Conservation (phyloP, 441 rosid genomes). For the Lepidium campestre region DNA sequence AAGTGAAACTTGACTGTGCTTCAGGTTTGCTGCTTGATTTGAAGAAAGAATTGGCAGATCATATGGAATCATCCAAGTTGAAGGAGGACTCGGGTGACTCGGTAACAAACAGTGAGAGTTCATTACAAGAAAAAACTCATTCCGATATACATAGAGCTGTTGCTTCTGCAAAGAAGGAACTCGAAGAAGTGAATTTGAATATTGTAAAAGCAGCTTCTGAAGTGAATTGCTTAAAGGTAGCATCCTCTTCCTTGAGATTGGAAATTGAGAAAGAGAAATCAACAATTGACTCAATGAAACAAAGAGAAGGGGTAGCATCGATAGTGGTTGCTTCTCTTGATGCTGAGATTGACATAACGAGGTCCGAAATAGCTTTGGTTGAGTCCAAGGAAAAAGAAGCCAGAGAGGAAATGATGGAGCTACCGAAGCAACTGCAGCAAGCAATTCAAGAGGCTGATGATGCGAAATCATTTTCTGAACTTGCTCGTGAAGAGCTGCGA, state of each 20-base stretch:
- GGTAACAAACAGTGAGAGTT: conserved; percentile 17
- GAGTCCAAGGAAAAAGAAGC: conserved; percentile 73
- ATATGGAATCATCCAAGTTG: conserved; percentile 56
- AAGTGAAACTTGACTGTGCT: conserved; percentile 61
- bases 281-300: conserved; percentile 46
- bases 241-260: conserved; percentile 50
- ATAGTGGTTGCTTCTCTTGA: conserved; percentile 70
- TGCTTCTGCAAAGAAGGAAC: conserved; percentile 83
- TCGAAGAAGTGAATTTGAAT: conserved; percentile 68
- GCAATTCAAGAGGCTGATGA: conserved; percentile 76
- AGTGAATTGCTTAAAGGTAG: conserved; percentile 65
- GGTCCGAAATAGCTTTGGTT: conserved; percentile 48
- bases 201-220: conserved; percentile 76
- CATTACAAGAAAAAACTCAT: conserved; percentile 35
- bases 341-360: conserved; percentile 64
- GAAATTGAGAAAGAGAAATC: conserved; percentile 70
- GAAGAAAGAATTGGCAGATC: conserved; percentile 73
- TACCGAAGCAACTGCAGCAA: conserved; percentile 71
- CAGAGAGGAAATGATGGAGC: conserved; percentile 50
- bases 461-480: conserved; percentile 59
- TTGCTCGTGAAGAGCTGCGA: conserved; percentile 66
- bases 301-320: conserved; percentile 83
- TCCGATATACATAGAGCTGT: conserved; percentile 55
- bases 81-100: conserved; percentile 36
- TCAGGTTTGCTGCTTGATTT: conserved; percentile 65